Base-by-base conservation (phyloP, 1,139 yeast species). In the Nakaseomyces delphensis region DNA sequence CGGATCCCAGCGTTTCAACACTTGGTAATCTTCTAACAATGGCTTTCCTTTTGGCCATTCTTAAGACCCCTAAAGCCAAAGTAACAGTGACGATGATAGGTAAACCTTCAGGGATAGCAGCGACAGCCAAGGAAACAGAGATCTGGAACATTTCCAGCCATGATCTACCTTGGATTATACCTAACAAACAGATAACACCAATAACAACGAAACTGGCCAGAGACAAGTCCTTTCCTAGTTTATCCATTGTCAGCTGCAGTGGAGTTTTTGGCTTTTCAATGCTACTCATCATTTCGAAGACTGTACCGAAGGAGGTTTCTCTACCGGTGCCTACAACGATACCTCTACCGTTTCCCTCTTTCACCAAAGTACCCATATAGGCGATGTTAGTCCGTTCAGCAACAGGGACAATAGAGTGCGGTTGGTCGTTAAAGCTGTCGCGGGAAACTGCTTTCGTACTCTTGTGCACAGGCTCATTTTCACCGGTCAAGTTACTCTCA, bases 121-220 rank as follows among this genome's bases (percentile, higher is more conserved):
- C 98, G 11, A 91, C 97, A 0, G 97, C 97, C 49, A 91, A 71
- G 2, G 96, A 86, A 9, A 91, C 97, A 1, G 96, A 85, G 47
- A 91, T 87, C 60, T 91, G 96, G 65, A 91, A 89, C 96, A 91
- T 91, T 50, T 89, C 97, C 47, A 91, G 71, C 95, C 96, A 86
- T 8, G 84, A 74, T 49, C 94, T 81, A 41, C 97, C 97, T 67
- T 89, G 95, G 40, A 84, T 44, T 18, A 91, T 72, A 45, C 97
- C 98, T 53, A 89, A 71, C 24, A 89, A 57, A 56, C 95, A 87
- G 57, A 91, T 91, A 20, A 83, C 61, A 37, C 95, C 95, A 64
- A 91, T 91, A 13, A 89, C 80, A 25, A 70, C 75, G 65, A 91
- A 89, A 65, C 94, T 81, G 59, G 84, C 76, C 38, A 80, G 63